Conservation (phyloP, 2,329 filamentous ascomycete species). For the Dactylonectria estremocensis region DNA sequence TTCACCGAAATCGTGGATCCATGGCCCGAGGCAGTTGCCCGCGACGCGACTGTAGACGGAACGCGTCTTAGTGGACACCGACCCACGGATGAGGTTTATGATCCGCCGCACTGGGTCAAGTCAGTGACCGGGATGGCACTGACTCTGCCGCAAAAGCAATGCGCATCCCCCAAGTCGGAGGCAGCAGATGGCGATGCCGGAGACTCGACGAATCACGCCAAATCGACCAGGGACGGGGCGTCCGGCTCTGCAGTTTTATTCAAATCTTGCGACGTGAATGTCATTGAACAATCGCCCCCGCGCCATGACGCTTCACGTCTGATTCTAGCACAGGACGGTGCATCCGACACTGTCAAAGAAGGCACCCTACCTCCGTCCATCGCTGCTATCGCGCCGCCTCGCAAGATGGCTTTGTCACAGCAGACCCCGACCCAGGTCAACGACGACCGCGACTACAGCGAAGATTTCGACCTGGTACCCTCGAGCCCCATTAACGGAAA, state of each 20-base stretch:
- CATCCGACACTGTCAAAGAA: constrained; percentile 35
- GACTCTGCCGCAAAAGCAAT: constrained; percentile 48
- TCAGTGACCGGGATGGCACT: constrained; percentile 46
- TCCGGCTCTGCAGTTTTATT: constrained; percentile 12
- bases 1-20: constrained; percentile 13
- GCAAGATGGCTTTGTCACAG: constrained; percentile 64
- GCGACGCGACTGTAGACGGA: constrained; percentile 35
- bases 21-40: constrained; percentile 25
- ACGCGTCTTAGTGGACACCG: constrained; percentile 31
- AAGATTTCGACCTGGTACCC: constrained; percentile 52
- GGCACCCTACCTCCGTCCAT: constrained; percentile 37
- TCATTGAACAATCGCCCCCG: constrained; percentile 25
- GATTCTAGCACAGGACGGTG: constrained; percentile 41
- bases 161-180: constrained; percentile 28
- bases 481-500: constrained; percentile 48
- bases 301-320: constrained; percentile 42
- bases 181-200: constrained; percentile 25
- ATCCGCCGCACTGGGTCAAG: constrained; percentile 44
- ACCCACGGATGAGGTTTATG: constrained; percentile 40
- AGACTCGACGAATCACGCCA: constrained; percentile 35
- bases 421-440: constrained; percentile 71
- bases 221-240: constrained; percentile 22
- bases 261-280: constrained; percentile 20
- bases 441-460: constrained; percentile 69
- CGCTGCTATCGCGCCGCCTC: constrained; percentile 36